Evolutionary conservation across 164 flowering plant genomes (phyloP).

Genomic region (Malania oleifera): DNA sequence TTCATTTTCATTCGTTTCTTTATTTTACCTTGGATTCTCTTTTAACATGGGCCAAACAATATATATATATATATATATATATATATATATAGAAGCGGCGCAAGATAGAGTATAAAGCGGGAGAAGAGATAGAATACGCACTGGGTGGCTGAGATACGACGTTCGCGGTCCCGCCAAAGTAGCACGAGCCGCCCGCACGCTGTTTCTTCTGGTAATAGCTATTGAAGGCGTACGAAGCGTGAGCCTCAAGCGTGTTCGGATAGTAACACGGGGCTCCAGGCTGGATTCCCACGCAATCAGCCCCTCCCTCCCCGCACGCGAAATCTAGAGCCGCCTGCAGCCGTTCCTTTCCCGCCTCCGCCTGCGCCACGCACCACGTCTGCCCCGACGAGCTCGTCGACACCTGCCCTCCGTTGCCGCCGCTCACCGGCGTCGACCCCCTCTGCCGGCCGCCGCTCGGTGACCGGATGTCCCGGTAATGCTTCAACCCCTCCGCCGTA

Average conservation of each 20-base stretch:
- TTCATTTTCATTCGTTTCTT: too few species aligned
- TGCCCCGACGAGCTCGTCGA: constrained; percentile 33
- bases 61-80: too few species aligned
- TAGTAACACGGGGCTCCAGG: constrained; percentile 57
- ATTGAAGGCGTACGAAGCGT: constrained; percentile 87
- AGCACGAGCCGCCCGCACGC: constrained; percentile 56
- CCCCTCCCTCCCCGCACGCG: constrained; percentile 84
- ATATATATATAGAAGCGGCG: too few species aligned
- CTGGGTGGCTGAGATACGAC: constrained; percentile 70
- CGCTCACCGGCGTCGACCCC: background rate
- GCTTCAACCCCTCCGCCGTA: background rate
- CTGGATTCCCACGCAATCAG: constrained; percentile 80
- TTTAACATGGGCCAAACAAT: too few species aligned
- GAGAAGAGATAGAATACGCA: constrained; percentile 34
- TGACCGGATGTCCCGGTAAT: constrained; percentile 9
- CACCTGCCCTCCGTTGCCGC: constrained; percentile 24
- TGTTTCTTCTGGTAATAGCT: constrained; percentile 68
- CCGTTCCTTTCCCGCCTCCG: constrained; percentile 31
- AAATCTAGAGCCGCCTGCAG: constrained; percentile 67
- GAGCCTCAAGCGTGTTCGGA: constrained; percentile 62
- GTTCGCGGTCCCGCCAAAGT: constrained; percentile 73
- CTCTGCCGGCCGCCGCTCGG: constrained; percentile 12
- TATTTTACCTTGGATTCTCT: too few species aligned
- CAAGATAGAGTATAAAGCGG: background rate
- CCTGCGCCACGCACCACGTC: constrained; percentile 87